These are phyloP conservation scores for Ricinus communis DNA, from an alignment of 345 rosid species.

Conservation along the genomic window DNA sequence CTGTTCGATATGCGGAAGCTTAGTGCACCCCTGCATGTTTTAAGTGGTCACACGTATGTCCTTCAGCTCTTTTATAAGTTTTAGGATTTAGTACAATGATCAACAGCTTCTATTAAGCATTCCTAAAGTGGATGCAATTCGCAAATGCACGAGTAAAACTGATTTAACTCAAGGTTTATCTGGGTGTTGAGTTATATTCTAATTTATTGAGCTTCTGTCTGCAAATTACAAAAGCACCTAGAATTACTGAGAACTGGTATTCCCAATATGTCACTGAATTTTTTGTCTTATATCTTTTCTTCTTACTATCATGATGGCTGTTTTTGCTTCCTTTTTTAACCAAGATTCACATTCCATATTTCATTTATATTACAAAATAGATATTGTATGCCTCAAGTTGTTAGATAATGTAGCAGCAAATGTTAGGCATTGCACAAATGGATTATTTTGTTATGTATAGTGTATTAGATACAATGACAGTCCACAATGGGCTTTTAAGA, in stretches of 20 bases:
- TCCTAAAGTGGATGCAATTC: not conserved
- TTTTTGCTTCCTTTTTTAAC: not conserved
- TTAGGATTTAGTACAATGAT: not conserved
- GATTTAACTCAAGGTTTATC: not conserved
- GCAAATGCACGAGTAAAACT: not conserved
- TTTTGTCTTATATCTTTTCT: not conserved
- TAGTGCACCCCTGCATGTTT: constrained; percentile 57
- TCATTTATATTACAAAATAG: not conserved
- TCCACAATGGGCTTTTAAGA: no score
- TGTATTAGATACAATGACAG: not conserved
- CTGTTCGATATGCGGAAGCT: constrained; percentile 84
- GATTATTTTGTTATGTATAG: no score
- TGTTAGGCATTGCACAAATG: no score
- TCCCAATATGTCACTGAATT: not conserved
- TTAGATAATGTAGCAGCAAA: not conserved
- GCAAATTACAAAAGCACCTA: not conserved
- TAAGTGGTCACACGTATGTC: constrained; percentile 73
- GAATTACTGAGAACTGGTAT: not conserved
- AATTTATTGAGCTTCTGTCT: not conserved
- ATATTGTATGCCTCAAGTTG: not conserved
- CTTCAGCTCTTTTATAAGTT: not conserved
- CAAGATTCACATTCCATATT: not conserved
- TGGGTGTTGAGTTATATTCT: not conserved
- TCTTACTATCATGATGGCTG: not conserved
- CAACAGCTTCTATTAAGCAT: not conserved